Percentiles rank a stretch among this genome's conserved stretches.
phyloP scores from a whole-genome alignment of 768 basidiomycete species.

The Phlebiopsis gigantea region DNA sequence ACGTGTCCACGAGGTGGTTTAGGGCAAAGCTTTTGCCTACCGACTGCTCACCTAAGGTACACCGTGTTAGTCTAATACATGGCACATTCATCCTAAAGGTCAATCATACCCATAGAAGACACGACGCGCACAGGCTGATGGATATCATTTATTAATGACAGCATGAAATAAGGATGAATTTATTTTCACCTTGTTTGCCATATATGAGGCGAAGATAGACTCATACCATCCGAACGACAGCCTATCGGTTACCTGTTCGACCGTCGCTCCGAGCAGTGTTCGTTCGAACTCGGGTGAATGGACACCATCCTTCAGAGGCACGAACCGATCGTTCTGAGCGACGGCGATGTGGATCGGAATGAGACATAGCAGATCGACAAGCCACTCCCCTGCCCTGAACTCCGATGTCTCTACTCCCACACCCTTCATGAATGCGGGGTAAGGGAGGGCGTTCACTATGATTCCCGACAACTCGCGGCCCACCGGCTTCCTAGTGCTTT shows the following conservation, averaged over 20 bases:
- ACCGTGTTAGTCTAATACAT: neutral
- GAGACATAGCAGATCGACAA: slow-evolving; percentile 53
- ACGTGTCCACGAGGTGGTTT: slow-evolving; percentile 59
- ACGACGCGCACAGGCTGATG: slow-evolving; percentile 56
- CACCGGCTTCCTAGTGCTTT: slow-evolving; percentile 46
- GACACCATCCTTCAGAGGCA: slow-evolving; percentile 57
- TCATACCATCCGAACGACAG: slow-evolving; percentile 64
- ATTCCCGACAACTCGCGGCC: slow-evolving; percentile 38
- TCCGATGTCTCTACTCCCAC: slow-evolving; percentile 26
- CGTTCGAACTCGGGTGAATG: slow-evolving; percentile 45
- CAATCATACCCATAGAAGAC: slow-evolving; percentile 50
- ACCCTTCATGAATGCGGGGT: slow-evolving; percentile 22
- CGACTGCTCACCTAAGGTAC: slow-evolving; percentile 47
- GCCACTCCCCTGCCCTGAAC: slow-evolving; percentile 53
- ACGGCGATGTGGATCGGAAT: slow-evolving; percentile 63
- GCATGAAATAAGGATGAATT: neutral
- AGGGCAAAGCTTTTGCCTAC: slow-evolving; percentile 57
- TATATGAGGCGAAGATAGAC: slow-evolving; percentile 56
- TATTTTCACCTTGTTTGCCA: slow-evolving; percentile 44
- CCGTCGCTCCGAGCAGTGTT: slow-evolving; percentile 52
- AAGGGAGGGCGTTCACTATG: slow-evolving; percentile 28
- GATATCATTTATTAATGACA: neutral
- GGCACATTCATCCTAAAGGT: neutral
- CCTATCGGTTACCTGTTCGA: slow-evolving; percentile 49
- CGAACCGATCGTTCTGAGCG: slow-evolving; percentile 52